phyloP scores from a whole-genome alignment of 768 basidiomycete species.

The Rhodotorula babjevae region DNA sequence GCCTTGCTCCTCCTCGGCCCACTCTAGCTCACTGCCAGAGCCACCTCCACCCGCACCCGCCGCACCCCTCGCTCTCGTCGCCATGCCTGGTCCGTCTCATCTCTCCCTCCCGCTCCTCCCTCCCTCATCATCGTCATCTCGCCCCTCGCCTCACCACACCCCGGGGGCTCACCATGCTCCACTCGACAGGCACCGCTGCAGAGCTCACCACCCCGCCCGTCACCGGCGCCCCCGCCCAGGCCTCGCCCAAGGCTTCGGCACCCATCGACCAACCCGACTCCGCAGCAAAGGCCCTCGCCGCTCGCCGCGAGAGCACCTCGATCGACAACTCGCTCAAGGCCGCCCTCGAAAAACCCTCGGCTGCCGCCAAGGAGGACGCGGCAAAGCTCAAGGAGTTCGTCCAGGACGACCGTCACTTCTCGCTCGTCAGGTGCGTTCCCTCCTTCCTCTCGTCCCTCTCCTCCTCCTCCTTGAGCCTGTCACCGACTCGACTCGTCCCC shows the following conservation, averaged over 20 bases:
- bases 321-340: not conserved
- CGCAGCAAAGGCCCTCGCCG: constrained; percentile 30
- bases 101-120: not conserved
- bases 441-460: no score
- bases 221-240: constrained; percentile 33
- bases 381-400: constrained; percentile 71
- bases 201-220: constrained; percentile 31
- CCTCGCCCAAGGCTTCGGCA: constrained; percentile 10
- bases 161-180: not conserved
- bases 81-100: constrained; percentile 19
- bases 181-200: constrained; percentile 23
- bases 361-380: constrained; percentile 17
- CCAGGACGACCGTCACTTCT: constrained; percentile 91
- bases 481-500: not conserved
- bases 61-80: no score
- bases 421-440: constrained; percentile 75
- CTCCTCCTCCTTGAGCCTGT: not conserved
- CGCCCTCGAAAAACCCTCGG: no score
- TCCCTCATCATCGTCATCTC: not conserved
- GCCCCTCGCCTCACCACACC: not conserved
- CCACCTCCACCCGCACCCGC: not conserved
- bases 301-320: constrained; percentile 18
- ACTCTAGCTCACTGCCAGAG: no score
- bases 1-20: no score
- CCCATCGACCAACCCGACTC: constrained; percentile 10